Evolutionary conservation across 495 filamentous ascomycete genomes (phyloP), one percentile per base, ranked within the genome.

Genomic region (Collariella sp.): DNA sequence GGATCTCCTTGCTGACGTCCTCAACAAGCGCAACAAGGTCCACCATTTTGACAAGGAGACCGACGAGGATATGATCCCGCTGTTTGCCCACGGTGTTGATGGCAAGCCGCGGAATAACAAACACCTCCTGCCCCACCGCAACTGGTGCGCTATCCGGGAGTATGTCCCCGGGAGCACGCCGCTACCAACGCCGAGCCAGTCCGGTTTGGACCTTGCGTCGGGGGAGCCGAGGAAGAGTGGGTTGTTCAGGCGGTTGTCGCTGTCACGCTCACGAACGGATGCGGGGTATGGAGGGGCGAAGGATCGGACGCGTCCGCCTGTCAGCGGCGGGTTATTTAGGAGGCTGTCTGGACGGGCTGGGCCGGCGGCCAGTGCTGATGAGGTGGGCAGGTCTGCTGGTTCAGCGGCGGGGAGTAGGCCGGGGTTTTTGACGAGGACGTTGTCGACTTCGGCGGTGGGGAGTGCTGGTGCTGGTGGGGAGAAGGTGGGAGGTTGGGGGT

Each of bases 21-120:
- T 98, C 38, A 96, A 96, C 74, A 89, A 84, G 71, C 82, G 93
- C 16, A 95, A 96, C 71, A 94, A 89, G 60, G 75, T 96, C 13
- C 93, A 98, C 64, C 91, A 97, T 64, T 78, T 91, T 22, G 84
- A 91, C 66, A 68, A 71, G 48, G 77, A 90, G 56, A 96, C 93
- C 0, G 89, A 97, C 53, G 93, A 98, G 69, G 83, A 90, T 63
- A 91, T 97, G 86, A 89, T 96, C 48, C 89, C 93, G 1, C 82
- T 97, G 49, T 98, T 98, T 68, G 76, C 74, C 0, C 82, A 86
- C 46, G 93, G 95, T 62, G 88, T 95, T 2, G 89, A 95, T 61
- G 87, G 87, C 41, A 91, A 89, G 63, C 74, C 81, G 11, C 81
- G 93, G 56, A 96, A 94, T 63, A 98, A 98, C 69, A 91, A 89